phyloP scores from a whole-genome alignment of 2,329 filamentous ascomycete genomes.

The Penicillium polonicum region DNA sequence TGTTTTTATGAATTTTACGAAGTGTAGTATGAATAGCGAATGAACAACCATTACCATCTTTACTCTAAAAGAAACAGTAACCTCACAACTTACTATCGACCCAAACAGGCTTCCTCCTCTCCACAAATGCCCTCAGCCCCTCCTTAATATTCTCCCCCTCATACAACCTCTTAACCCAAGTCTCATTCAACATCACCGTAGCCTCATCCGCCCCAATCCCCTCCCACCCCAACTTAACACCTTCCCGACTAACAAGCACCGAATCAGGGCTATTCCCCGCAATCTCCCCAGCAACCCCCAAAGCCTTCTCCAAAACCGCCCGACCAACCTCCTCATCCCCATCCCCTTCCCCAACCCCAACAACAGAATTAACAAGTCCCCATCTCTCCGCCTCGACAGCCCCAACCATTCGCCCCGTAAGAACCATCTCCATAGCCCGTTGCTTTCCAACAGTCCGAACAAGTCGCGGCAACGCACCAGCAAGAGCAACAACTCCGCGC shows the following conservation, averaged over 20 bases:
- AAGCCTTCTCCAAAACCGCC: constrained; percentile 44
- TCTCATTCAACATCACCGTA: constrained; percentile 57
- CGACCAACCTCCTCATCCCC: constrained; percentile 20
- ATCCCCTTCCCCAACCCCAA: constrained; percentile 33
- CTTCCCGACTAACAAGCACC: constrained; percentile 70
- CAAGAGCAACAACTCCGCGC: constrained; percentile 68
- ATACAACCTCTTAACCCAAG: constrained; percentile 60
- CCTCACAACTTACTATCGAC: constrained; percentile 39
- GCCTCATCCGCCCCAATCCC: constrained; percentile 63
- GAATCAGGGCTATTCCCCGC: constrained; percentile 70
- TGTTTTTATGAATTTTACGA: constrained; percentile 18
- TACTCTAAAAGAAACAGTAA: background rate
- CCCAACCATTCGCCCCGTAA: constrained; percentile 61
- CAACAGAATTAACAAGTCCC: constrained; percentile 70
- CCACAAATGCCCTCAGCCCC: constrained; percentile 71
- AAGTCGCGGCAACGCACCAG: constrained; percentile 68
- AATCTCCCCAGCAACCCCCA: constrained; percentile 62
- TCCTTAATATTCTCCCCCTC: constrained; percentile 72
- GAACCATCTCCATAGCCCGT: constrained; percentile 69
- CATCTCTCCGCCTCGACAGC: constrained; percentile 62
- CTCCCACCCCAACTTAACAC: constrained; percentile 72
- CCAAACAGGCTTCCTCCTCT: constrained; percentile 71
- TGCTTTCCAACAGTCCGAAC: constrained; percentile 65
- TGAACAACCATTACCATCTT: background rate
- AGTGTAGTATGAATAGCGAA: constrained; percentile 16